These are phyloP conservation scores for Pythium phragmiticola DNA, from an alignment of 352 stramenopile species.

Conservation along the genomic window DNA sequence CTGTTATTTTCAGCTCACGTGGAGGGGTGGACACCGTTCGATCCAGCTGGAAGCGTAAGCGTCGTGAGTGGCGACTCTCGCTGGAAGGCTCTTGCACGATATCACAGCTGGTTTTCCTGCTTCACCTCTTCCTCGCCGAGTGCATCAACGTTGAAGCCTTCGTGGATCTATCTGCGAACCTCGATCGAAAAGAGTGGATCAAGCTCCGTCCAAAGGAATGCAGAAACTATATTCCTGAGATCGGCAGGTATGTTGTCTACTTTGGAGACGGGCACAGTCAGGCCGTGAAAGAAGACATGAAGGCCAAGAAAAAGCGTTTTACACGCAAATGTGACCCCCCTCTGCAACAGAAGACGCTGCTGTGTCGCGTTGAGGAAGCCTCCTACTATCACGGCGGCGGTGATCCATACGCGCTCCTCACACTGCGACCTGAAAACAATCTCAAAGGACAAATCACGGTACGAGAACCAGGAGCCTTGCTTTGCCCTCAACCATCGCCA, in stretches of 20 bases:
- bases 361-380: constrained; percentile 61
- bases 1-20: constrained; percentile 40
- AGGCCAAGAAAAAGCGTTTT: constrained; percentile 74
- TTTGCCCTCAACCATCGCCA: constrained; percentile 70
- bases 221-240: constrained; percentile 77
- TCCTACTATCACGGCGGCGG: constrained; percentile 82
- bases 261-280: constrained; percentile 82
- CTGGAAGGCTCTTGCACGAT: constrained; percentile 67
- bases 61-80: constrained; percentile 68
- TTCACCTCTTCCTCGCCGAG: constrained; percentile 72
- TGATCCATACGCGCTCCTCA: constrained; percentile 71
- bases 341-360: constrained; percentile 41
- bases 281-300: constrained; percentile 78
- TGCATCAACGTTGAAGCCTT: constrained; percentile 81
- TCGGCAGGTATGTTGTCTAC: constrained; percentile 63
- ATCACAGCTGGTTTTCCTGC: constrained; percentile 66
- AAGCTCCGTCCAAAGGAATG: constrained; percentile 71
- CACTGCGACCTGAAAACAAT: constrained; percentile 43
- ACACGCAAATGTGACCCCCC: constrained; percentile 67
- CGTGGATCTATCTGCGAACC: constrained; percentile 65
- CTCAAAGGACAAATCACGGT: constrained; percentile 32
- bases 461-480: constrained; percentile 31
- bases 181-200: constrained; percentile 77
- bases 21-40: constrained; percentile 57
- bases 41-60: constrained; percentile 72